These are phyloP conservation scores for Chloromonas sp. DNA, from an alignment of 163 green algal species.

Conservation along the genomic window DNA sequence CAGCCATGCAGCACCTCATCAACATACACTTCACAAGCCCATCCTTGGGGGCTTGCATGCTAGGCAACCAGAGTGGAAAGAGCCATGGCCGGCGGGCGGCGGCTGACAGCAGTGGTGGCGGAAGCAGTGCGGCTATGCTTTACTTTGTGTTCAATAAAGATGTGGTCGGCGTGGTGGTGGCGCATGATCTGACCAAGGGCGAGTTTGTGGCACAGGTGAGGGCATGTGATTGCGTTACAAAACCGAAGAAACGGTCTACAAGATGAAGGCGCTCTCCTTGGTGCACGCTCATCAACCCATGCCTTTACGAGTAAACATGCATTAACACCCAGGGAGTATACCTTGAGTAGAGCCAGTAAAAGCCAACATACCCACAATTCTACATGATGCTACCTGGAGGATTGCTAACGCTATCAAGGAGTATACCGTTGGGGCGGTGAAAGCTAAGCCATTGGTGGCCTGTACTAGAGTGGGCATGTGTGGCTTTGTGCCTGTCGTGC, in stretches of 20 bases:
- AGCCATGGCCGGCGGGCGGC: neutral
- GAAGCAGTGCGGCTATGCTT: conserved; percentile 71
- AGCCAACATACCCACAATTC: too few species aligned
- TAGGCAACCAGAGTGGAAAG: neutral
- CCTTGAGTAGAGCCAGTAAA: too few species aligned
- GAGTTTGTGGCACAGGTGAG: conserved; percentile 88
- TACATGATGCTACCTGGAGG: too few species aligned
- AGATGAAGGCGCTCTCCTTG: too few species aligned
- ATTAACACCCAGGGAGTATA: too few species aligned
- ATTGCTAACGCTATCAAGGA: too few species aligned
- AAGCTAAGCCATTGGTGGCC: too few species aligned
- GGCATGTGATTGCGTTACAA: neutral
- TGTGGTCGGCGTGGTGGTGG: conserved; percentile 81
- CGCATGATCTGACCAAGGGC: conserved; percentile 69
- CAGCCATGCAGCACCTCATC: conserved; percentile 76
- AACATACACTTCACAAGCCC: conserved; percentile 84
- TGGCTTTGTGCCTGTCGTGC: neutral
- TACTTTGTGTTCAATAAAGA: conserved; percentile 90
- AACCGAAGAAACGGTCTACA: too few species aligned
- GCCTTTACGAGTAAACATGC: too few species aligned
- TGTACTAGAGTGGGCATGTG: too few species aligned
- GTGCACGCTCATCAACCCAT: too few species aligned
- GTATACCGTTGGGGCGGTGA: too few species aligned
- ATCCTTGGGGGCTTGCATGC: conserved; percentile 3
- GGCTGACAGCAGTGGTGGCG: neutral